Base-by-base conservation (phyloP, 352 stramenopile species). In the Poterioochromonas sp. region DNA sequence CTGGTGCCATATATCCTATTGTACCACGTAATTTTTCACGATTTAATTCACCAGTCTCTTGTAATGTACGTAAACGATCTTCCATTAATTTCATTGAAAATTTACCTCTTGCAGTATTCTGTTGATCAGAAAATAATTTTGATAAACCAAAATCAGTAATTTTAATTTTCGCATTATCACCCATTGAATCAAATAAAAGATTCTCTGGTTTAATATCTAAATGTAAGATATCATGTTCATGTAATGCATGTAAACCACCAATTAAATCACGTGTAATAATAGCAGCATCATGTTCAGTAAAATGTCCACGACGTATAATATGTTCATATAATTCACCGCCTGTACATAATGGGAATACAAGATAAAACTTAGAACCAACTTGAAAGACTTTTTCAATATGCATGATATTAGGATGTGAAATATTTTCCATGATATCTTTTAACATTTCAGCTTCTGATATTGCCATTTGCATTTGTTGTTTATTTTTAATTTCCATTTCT, bases 201-300 rank as follows among this genome's bases (percentile, higher is more conserved):
- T 95, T 95, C 77, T 95, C 90, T 1, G 90, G 90, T 81, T 87
- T 95, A 15, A 95, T 80, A 79, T 95, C 90, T 18, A 90, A 87
- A 78, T 95, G 90, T 68, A 90, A 90, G n/a, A 95, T 82, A 12
- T 90, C 89, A 0, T 85, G 90, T 15, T 80, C 74, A 78, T 95
- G 90, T 78, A 89, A 92, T 76, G 91, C 92, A 3, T 88, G 86
- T 1, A 95, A 87, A 0, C 88, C 90, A 0, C 87, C 90, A 73
- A 92, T 85, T 37, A 95, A 84, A 68, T 94, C 90, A 58, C 80
- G 79, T 69, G 94, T 92, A 81, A 83, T 41, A 20, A 54, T 63
- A 18, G 79, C 49, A n/a, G 81, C 81, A 51, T 83, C 81, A 18
- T 51, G 8, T 40, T 81, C 78, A 0, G 65, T 53, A 22, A 68